These are phyloP conservation scores for Chrysanthemum seticuspe DNA, from an alignment of 129 eudicot genomes.

Conservation along the genomic window DNA sequence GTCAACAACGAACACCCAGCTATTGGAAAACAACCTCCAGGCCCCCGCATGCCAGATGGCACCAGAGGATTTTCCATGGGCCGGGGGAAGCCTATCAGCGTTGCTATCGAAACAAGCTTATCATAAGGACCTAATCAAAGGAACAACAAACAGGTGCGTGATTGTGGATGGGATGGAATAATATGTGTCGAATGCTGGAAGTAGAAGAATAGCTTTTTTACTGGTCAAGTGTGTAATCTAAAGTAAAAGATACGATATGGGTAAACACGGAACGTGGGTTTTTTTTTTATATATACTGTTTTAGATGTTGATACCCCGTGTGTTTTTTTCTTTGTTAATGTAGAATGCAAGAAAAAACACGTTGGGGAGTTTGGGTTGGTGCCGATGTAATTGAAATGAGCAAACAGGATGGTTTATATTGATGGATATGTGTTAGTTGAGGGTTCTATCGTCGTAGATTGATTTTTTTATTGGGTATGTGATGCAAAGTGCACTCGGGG, in stretches of 20 bases:
- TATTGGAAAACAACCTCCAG: constrained; percentile 58
- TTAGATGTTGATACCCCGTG: constrained; percentile 27
- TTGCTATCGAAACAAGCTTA: constrained; percentile 17
- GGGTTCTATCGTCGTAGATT: background rate
- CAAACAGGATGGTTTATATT: constrained; percentile 15
- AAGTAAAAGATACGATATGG: constrained; percentile 31
- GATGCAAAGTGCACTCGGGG: too few relatives aligned
- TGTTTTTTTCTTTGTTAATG: constrained; percentile 32
- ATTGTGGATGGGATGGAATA: constrained; percentile 23
- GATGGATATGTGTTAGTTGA: constrained; percentile 19
- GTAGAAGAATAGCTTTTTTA: constrained; percentile 16
- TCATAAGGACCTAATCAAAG: constrained; percentile 25
- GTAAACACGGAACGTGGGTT: constrained; percentile 23
- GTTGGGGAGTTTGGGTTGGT: constrained; percentile 1
- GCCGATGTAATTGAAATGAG: constrained; percentile 23
- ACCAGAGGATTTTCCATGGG: constrained; percentile 95
- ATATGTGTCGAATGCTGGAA: constrained; percentile 16
- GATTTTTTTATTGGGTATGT: too few relatives aligned
- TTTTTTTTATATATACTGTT: constrained; percentile 1
- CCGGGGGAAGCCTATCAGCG: constrained; percentile 64
- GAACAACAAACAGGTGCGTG: constrained; percentile 1
- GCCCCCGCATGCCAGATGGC: constrained; percentile 99
- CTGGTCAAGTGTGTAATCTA: constrained; percentile 30
- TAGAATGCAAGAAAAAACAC: constrained; percentile 27
- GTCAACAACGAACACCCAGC: constrained; percentile 36